phyloP scores from a whole-genome alignment of 148 eudicot genomes.

The Cornus florida region DNA sequence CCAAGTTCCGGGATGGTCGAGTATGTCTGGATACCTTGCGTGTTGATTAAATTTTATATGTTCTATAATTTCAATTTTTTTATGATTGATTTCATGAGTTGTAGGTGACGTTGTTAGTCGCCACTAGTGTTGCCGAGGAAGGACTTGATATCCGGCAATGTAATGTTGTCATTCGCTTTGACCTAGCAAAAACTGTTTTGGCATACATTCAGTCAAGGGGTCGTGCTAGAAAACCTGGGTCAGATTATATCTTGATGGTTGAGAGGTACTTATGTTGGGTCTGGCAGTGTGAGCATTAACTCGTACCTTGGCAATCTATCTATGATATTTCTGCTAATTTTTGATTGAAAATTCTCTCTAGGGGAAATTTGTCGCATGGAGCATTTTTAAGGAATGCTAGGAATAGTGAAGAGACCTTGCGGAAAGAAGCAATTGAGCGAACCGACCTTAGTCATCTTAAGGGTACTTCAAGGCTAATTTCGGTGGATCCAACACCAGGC shows the following conservation, averaged over 20 bases:
- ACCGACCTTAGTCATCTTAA: conserved; percentile 91
- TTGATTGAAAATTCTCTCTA: conserved; percentile 21
- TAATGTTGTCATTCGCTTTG: conserved; percentile 98
- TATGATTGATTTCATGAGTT: conserved; percentile 11
- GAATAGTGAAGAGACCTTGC: conserved; percentile 93
- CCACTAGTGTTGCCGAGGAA: conserved; percentile 99
- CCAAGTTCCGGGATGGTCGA: conserved; percentile 92
- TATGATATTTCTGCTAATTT: conserved; percentile 3
- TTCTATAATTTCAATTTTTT: conserved; percentile 14
- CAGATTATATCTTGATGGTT: conserved; percentile 97
- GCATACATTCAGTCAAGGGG: conserved; percentile 99
- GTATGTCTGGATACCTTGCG: conserved; percentile 46
- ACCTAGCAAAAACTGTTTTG: conserved; percentile 97
- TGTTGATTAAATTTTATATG: not conserved
- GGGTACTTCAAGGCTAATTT: conserved; percentile 57
- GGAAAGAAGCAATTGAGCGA: conserved; percentile 96
- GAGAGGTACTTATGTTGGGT: conserved; percentile 61
- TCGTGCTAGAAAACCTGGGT: conserved; percentile 98
- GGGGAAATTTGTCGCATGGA: conserved; percentile 87
- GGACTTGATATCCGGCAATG: conserved; percentile 99
- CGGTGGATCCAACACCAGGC: conserved; percentile 55
- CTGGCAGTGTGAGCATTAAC: conserved; percentile 7
- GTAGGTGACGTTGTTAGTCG: conserved; percentile 92
- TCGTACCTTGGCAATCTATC: not conserved
- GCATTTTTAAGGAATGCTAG: conserved; percentile 91